Evolutionary conservation across 305 asterid genomes (phyloP).

Genomic region (Petunia hybrid): DNA sequence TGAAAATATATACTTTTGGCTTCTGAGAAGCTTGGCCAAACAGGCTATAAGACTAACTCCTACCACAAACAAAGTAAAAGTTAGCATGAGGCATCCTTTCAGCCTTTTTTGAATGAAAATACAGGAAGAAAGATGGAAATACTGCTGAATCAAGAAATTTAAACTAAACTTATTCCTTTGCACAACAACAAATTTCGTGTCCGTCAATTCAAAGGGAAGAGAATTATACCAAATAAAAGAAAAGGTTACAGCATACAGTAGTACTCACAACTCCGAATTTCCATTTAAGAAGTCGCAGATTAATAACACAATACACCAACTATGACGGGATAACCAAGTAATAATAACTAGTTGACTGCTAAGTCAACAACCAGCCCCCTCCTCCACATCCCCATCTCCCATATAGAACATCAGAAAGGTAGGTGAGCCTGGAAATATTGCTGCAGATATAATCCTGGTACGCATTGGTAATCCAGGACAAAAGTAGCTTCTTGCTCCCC

Average conservation of each 20-base stretch:
- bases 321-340: conserved; percentile 2
- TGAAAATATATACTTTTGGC: too few species aligned
- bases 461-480: not conserved
- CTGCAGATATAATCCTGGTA: not conserved
- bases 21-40: too few species aligned
- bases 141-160: not conserved
- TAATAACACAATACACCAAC: not conserved
- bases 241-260: not conserved
- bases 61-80: not conserved
- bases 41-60: conserved; percentile 2
- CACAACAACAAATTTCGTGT: conserved; percentile 2
- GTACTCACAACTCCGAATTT: conserved; percentile 24
- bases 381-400: conserved; percentile 4
- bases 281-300: not conserved
- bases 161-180: not conserved
- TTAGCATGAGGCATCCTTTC: not conserved
- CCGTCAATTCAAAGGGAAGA: not conserved
- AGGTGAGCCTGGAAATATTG: not conserved
- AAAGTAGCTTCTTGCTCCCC: not conserved
- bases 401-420: not conserved
- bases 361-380: not conserved
- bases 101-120: not conserved
- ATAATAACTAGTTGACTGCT: conserved; percentile 6
- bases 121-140: not conserved
- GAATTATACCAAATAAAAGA: conserved; percentile 1